Conservation (phyloP, 129 eudicot species). For the Kitagawia praeruptora region DNA sequence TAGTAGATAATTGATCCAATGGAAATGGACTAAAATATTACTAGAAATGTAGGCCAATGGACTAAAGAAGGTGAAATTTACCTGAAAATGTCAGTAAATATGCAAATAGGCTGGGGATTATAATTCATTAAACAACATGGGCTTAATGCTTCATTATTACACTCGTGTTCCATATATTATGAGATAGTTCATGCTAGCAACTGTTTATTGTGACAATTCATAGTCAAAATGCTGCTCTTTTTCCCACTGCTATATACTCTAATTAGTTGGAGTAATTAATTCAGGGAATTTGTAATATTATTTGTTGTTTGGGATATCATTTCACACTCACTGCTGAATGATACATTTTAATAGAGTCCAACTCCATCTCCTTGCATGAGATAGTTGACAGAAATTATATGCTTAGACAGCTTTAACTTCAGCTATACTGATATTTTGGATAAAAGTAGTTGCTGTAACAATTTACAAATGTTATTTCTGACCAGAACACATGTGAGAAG, state of each 20-base stretch:
- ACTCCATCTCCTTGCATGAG: not conserved
- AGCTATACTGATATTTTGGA: not conserved
- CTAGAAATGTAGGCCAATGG: not conserved
- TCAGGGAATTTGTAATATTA: not conserved
- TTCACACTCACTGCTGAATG: not conserved
- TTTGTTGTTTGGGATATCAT: not conserved
- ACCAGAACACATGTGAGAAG: not conserved
- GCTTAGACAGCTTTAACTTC: not conserved
- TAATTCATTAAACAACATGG: not conserved
- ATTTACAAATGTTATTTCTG: not conserved
- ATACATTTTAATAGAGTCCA: not conserved
- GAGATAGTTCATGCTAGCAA: not conserved
- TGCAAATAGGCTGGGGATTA: not conserved
- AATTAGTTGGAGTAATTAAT: not conserved
- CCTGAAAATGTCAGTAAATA: not conserved
- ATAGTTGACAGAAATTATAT: not conserved
- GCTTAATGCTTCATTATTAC: not conserved
- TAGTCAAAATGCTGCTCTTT: not conserved
- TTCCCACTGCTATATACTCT: not conserved
- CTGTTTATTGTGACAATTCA: not conserved
- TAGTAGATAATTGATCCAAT: not conserved
- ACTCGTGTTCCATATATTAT: not conserved
- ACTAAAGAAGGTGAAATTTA: not conserved
- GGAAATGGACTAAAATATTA: not conserved
- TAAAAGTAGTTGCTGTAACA: not conserved